Base-by-base conservation (phyloP, 108 stramenopile species). In the Ochromonas danica region DNA sequence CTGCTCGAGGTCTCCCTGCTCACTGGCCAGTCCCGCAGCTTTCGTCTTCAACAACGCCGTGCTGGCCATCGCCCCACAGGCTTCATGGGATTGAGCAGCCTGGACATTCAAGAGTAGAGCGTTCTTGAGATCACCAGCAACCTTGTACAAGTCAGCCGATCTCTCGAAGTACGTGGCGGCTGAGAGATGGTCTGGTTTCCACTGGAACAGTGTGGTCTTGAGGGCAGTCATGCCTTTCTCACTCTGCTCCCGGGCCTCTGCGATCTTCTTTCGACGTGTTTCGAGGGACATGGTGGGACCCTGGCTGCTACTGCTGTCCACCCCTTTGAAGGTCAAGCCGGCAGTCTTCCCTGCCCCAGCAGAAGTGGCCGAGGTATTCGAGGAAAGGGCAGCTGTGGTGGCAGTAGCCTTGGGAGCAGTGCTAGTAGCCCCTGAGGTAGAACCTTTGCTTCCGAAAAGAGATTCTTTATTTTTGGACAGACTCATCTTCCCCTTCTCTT, bases 171-270 rank as follows among this genome's bases (percentile, higher is more conserved):
- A 10, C 31, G 63, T 3, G 3, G 63, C 63, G 25, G 63, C 63
- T 35, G 35, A 3, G 17, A 67, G 31, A 36, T 67, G 25, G 31
- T 67, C 63, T 67, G 63, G 63, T 36, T 67, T 28, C 63, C 63
- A 67, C 31, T 22, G 17, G 31, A 67, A 67, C 33, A 67, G 31
- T 6, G 63, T 14, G 10, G 63, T 67, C 31, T 67, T 67, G 14
- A 67, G 25, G 25, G 17, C 17, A n/a, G n/a, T n/a, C n/a, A 51
- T 51, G 22, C 45, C 45, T 51, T 51, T 51, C 6, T 51, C 45
- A 22, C 45, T 51, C 14, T 51, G 22, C 22, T 51, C 45, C 22
- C 22, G 45, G 22, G 45, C 45, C 45, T 51, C 45, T 22, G 45
- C 45, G 22, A 22, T 51, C 22, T 51, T 51, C 45, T 51, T 51